Evolutionary conservation across 129 eudicot genomes (phyloP).

Genomic region (Arctium lappa): DNA sequence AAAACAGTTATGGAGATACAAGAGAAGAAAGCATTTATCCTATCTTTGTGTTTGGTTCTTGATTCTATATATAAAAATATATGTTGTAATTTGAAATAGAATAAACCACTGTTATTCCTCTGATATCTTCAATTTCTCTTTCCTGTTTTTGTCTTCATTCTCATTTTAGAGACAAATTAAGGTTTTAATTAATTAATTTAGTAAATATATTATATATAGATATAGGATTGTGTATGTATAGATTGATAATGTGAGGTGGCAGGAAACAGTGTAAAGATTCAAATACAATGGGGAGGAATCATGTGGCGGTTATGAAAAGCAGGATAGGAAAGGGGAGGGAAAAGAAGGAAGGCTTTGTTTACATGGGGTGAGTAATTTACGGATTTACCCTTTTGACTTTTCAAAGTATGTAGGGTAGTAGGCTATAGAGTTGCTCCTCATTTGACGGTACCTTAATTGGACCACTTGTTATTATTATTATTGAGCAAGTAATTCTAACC

Average conservation of each 20-base stretch:
- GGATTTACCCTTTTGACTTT: slow-evolving; percentile 23
- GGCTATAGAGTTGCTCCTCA: slow-evolving; percentile 4
- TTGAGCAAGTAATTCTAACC: background rate
- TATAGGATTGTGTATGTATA: background rate
- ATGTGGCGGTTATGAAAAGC: slow-evolving; percentile 72
- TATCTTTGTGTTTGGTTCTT: slow-evolving; percentile 18
- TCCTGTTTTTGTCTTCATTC: slow-evolving; percentile 21
- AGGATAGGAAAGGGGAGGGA: background rate
- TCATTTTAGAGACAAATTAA: background rate
- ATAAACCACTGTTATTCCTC: background rate
- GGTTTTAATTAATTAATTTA: background rate
- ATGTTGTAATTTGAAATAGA: background rate
- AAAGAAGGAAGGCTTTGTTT: background rate
- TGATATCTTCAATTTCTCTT: slow-evolving; percentile 12
- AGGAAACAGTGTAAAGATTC: background rate
- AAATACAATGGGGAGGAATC: slow-evolving; percentile 25
- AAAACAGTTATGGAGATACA: slow-evolving; percentile 6
- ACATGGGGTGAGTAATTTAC: background rate
- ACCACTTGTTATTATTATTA: background rate
- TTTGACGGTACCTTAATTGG: background rate
- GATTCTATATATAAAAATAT: background rate
- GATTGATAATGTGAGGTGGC: slow-evolving; percentile 14
- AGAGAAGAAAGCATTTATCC: background rate
- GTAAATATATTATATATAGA: background rate
- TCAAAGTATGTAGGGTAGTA: slow-evolving; percentile 1